Evolutionary conservation across 2,329 filamentous ascomycete genomes (phyloP).

Genomic region (Elsinoe arachidis): DNA sequence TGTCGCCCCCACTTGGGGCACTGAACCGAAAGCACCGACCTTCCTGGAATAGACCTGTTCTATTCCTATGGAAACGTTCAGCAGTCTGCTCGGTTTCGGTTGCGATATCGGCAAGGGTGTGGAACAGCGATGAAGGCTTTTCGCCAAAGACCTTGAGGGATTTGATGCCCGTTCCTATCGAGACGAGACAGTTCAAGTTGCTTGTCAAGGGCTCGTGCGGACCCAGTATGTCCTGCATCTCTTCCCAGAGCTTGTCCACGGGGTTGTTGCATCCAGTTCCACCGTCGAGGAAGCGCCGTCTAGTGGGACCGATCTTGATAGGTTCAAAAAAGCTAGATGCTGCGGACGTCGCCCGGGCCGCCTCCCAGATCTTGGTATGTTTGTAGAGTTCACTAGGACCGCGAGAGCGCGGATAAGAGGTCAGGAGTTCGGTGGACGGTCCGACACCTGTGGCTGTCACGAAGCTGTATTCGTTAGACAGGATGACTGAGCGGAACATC

Average conservation of each 20-base stretch:
- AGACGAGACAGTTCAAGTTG: background rate
- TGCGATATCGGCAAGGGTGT: background rate
- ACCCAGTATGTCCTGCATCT: background rate
- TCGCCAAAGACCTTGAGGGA: background rate
- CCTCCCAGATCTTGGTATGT: constrained; percentile 21
- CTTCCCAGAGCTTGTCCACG: background rate
- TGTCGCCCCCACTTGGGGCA: too few species aligned
- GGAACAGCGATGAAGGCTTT: background rate
- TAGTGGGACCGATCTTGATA: background rate
- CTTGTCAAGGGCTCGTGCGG: background rate
- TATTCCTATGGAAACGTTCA: background rate
- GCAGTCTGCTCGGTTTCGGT: constrained; percentile 9
- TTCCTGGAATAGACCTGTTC: too few species aligned
- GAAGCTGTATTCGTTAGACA: background rate
- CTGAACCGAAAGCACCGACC: too few species aligned
- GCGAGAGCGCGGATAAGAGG: background rate
- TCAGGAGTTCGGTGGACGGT: too few species aligned
- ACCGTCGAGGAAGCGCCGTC: constrained; percentile 20
- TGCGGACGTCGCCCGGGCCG: constrained; percentile 26
- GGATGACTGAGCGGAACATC: background rate
- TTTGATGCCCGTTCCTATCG: constrained; percentile 9
- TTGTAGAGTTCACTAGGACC: background rate
- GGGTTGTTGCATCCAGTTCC: constrained; percentile 41
- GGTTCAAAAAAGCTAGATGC: constrained; percentile 26
- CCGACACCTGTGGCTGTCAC: background rate